A percentile compares a stretch with the other conserved stretches of the same genome.
phyloP scores from a whole-genome alignment of 1,139 yeast genomes.

The Pichiaceae sp. region DNA sequence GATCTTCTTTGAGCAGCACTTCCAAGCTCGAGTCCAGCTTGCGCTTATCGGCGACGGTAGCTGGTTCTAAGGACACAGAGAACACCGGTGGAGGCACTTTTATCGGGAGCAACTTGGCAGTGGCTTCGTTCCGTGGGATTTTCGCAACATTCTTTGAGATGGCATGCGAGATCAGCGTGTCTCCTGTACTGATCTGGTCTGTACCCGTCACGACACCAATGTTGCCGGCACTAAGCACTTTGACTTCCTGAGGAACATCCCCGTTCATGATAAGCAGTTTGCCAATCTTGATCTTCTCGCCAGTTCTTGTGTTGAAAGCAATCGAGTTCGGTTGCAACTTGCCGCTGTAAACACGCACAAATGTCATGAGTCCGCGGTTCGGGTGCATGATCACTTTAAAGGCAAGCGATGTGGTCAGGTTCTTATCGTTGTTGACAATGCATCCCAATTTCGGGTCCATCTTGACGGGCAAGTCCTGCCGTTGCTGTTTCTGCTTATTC shows the following conservation, averaged over 20 bases:
- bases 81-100: conserved; percentile 89
- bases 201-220: conserved; percentile 84
- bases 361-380: conserved; percentile 75
- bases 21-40: conserved; percentile 44
- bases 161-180: conserved; percentile 47
- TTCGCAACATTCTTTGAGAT: conserved; percentile 14
- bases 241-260: conserved; percentile 68
- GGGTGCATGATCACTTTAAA: conserved; percentile 88
- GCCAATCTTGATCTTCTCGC: conserved; percentile 56
- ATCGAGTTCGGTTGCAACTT: conserved; percentile 51
- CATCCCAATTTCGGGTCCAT: conserved; percentile 39
- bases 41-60: conserved; percentile 71
- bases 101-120: conserved; percentile 63
- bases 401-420: conserved; percentile 72
- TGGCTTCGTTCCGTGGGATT: conserved; percentile 28
- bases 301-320: conserved; percentile 62
- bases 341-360: conserved; percentile 85
- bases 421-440: conserved; percentile 44
- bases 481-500: conserved; percentile 9
- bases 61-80: conserved; percentile 77
- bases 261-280: conserved; percentile 83
- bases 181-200: conserved; percentile 82
- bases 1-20: conserved; percentile 72
- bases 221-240: conserved; percentile 59
- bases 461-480: conserved; percentile 24